phyloP scores from a whole-genome alignment of 306 rosid genomes.

The Begonia fuchsioides region DNA sequence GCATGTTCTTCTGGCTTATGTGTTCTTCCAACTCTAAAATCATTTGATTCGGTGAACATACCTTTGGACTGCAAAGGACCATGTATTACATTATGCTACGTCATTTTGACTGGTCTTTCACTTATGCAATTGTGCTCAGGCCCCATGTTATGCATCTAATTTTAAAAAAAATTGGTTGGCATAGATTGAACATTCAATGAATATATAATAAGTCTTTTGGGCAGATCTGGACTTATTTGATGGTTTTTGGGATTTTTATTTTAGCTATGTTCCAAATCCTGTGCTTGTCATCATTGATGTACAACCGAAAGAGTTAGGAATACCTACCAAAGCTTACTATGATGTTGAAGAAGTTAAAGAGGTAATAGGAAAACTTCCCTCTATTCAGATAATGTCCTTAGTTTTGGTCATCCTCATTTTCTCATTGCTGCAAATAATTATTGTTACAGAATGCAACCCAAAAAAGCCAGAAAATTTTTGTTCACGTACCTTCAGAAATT shows the following conservation, averaged over 20 bases:
- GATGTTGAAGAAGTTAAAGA: conserved; percentile 81
- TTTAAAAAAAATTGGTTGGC: background rate
- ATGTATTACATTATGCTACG: background rate
- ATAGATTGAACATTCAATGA: background rate
- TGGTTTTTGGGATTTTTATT: background rate
- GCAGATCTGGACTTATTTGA: background rate
- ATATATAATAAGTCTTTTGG: background rate
- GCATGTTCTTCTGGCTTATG: too few relatives aligned
- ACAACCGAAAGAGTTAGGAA: conserved; percentile 73
- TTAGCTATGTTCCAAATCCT: conserved; percentile 70
- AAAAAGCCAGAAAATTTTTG: conserved; percentile 76
- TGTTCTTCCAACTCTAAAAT: background rate
- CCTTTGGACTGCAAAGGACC: background rate
- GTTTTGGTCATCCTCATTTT: background rate
- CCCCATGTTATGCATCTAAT: background rate
- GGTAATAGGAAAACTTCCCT: conserved; percentile 16
- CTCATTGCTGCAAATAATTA: conserved; percentile 5
- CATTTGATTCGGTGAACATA: background rate
- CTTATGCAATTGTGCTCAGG: background rate
- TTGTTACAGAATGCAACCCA: conserved; percentile 63
- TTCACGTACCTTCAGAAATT: conserved; percentile 72
- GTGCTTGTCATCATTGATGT: conserved; percentile 75
- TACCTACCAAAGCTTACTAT: conserved; percentile 82
- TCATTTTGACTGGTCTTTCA: background rate
- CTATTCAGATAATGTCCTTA: background rate